Evolutionary conservation across 1,139 yeast species (phyloP).

Genomic region (Yamadazyma membranifaciens): DNA sequence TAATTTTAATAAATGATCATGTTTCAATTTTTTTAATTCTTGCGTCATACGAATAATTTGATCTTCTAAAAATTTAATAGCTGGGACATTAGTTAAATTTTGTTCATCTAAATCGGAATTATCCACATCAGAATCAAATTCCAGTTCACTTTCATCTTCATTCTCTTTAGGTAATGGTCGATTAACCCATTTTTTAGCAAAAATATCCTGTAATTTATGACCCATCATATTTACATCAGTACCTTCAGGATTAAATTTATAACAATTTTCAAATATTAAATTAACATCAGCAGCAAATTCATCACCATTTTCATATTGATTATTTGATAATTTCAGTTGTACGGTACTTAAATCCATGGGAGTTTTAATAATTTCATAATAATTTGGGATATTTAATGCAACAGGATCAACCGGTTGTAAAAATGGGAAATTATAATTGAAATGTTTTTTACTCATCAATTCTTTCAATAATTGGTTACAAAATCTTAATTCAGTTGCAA

Average conservation of each 20-base stretch:
- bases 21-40: constrained; percentile 79
- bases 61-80: constrained; percentile 83
- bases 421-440: constrained; percentile 83
- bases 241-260: constrained; percentile 90
- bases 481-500: constrained; percentile 84
- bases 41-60: constrained; percentile 83
- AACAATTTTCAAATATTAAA: constrained; percentile 84
- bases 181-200: constrained; percentile 86
- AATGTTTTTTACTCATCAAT: constrained; percentile 77
- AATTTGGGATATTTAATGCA: constrained; percentile 88
- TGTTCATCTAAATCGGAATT: constrained; percentile 73
- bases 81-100: constrained; percentile 72
- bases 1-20: constrained; percentile 60
- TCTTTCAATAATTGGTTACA: constrained; percentile 84
- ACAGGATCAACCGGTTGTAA: constrained; percentile 94
- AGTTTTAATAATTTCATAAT: constrained; percentile 75
- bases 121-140: constrained; percentile 45
- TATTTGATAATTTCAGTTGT: constrained; percentile 74
- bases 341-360: constrained; percentile 97
- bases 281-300: constrained; percentile 83
- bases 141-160: constrained; percentile 37
- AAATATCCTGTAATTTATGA: constrained; percentile 79
- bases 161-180: constrained; percentile 70
- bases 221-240: constrained; percentile 97
- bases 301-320: constrained; percentile 85